Evolutionary conservation across 352 stramenopile species (phyloP).

Genomic region (Hyaloperonospora brassicae): DNA sequence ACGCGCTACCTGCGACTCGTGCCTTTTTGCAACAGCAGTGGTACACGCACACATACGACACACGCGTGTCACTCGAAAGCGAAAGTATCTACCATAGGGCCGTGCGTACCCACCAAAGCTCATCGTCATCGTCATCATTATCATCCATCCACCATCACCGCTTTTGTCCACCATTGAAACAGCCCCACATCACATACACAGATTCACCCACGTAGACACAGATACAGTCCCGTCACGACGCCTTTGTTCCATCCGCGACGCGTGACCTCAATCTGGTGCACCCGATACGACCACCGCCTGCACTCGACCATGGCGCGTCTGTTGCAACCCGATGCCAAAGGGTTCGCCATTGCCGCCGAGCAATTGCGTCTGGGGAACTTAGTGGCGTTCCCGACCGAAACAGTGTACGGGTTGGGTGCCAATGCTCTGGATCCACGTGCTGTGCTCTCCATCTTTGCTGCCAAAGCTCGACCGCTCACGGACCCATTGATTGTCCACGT

Average conservation of each 20-base stretch:
- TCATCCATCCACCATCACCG: no score
- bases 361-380: constrained; percentile 71
- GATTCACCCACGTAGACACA: no score
- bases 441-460: constrained; percentile 94
- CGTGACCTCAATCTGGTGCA: constrained; percentile 10
- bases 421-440: constrained; percentile 92
- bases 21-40: no score
- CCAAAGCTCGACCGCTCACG: constrained; percentile 91
- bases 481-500: constrained; percentile 99
- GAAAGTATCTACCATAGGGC: no score
- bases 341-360: constrained; percentile 44
- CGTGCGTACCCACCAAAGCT: no score
- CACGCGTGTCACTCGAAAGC: no score
- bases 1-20: no score
- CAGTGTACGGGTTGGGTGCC: constrained; percentile 97
- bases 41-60: no score
- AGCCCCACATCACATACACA: no score
- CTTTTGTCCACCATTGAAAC: no score
- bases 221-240: constrained; percentile 12
- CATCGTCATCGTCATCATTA: no score
- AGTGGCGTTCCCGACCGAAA: constrained; percentile 98
- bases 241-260: constrained; percentile 7
- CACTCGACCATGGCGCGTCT: constrained; percentile 35
- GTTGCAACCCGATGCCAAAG: constrained; percentile 35
- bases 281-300: constrained; percentile 4